Evolutionary conservation across 352 stramenopile genomes (phyloP).

Genomic region (Blastocystis sp.): DNA sequence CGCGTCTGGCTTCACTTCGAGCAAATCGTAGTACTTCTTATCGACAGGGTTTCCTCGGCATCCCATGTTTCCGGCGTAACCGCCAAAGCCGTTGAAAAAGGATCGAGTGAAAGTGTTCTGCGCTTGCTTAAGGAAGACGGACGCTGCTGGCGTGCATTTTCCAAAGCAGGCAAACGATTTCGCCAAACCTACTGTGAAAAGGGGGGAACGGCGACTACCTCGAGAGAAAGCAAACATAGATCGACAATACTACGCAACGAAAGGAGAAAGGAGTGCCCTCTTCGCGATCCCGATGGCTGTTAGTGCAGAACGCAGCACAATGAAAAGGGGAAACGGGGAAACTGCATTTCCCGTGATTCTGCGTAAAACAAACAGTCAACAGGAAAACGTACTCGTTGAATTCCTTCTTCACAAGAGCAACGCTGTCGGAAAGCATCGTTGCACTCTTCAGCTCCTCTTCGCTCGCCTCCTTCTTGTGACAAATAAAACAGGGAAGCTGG

Average conservation of each 20-base stretch:
- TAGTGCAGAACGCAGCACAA: neutral
- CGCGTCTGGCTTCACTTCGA: conserved; percentile 76
- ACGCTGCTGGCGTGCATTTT: neutral
- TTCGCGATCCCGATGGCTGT: conserved; percentile 18
- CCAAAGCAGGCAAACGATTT: conserved; percentile 3
- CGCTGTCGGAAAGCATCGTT: neutral
- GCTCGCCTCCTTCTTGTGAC: conserved; percentile 2
- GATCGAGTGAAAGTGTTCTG: conserved; percentile 37
- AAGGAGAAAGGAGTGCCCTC: neutral
- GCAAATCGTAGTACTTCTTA: conserved; percentile 77
- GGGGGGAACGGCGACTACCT: neutral
- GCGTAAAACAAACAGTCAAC: conserved; percentile 19
- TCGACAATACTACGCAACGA: neutral
- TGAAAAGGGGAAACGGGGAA: conserved; percentile 52
- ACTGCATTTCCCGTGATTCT: neutral
- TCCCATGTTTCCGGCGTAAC: conserved; percentile 60
- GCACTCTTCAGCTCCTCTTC: conserved; percentile 26
- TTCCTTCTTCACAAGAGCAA: conserved; percentile 21
- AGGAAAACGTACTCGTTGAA: conserved; percentile 54
- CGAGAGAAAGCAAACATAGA: conserved; percentile 61
- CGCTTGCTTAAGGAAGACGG: conserved; percentile 8
- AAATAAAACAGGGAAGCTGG: conserved; percentile 20
- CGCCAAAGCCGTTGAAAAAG: conserved; percentile 39
- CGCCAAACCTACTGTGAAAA: neutral
- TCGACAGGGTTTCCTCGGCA: conserved; percentile 75